Evolutionary conservation across 2,329 filamentous ascomycete genomes (phyloP).

Genomic region (Colletotrichum sublineola): DNA sequence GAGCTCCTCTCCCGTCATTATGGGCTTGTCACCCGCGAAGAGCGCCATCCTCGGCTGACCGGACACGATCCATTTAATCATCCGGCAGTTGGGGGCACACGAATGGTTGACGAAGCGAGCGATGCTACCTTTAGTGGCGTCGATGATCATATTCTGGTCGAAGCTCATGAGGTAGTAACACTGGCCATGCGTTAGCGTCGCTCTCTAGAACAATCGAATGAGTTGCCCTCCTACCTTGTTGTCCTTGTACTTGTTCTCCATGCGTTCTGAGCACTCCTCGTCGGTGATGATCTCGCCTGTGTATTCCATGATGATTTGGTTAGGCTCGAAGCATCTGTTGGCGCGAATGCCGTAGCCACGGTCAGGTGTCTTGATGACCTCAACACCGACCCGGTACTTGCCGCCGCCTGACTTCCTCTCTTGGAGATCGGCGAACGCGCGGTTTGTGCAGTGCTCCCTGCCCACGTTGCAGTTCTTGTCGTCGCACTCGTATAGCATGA

Average conservation of each 20-base stretch:
- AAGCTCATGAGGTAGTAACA: constrained; percentile 99
- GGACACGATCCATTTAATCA: constrained; percentile 97
- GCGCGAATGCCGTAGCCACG: constrained; percentile 92
- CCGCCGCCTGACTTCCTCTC: constrained; percentile 82
- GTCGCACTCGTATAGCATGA: constrained; percentile 98
- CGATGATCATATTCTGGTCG: constrained; percentile 98
- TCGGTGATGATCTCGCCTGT: constrained; percentile 98
- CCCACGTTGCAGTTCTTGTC: constrained; percentile 87
- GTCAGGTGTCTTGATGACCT: constrained; percentile 91
- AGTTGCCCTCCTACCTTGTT: constrained; percentile 76
- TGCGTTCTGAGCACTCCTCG: constrained; percentile 90
- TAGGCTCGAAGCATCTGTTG: constrained; percentile 86
- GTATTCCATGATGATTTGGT: constrained; percentile 99
- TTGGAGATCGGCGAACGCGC: constrained; percentile 85
- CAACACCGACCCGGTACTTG: constrained; percentile 92
- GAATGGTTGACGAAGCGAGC: constrained; percentile 99
- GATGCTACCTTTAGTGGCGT: constrained; percentile 95
- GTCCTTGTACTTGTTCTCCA: constrained; percentile 93
- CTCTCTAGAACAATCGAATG: constrained; percentile 35
- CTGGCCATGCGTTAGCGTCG: constrained; percentile 58
- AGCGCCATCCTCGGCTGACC: constrained; percentile 96
- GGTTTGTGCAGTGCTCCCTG: constrained; percentile 82
- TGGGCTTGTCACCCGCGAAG: constrained; percentile 89
- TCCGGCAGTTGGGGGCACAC: constrained; percentile 94
- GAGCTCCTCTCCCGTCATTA: constrained; percentile 95